phyloP scores from a whole-genome alignment of 305 asterid species.

The Ilex paraguariensis region DNA sequence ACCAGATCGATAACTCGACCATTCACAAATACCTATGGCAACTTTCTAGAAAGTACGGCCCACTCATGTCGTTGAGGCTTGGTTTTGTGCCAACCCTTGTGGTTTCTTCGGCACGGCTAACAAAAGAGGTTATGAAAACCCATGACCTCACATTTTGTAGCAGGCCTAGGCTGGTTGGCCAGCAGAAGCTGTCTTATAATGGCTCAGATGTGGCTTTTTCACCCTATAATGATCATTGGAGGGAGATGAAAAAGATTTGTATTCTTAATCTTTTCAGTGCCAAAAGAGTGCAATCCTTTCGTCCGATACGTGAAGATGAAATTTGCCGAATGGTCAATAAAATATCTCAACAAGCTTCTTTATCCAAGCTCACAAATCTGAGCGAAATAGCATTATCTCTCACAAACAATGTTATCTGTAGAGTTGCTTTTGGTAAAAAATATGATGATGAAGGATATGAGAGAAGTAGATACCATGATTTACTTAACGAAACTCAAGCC shows the following conservation, averaged over 20 bases:
- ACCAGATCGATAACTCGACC: background rate
- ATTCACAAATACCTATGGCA: background rate
- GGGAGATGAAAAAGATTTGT: constrained; percentile 5
- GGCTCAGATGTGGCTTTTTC: background rate
- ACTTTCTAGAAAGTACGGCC: background rate
- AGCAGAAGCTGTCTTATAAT: background rate
- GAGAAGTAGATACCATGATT: background rate
- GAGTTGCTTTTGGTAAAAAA: constrained; percentile 3
- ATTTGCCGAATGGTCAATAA: background rate
- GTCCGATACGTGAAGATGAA: constrained; percentile 8
- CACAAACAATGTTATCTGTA: too few relatives aligned
- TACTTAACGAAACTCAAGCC: background rate
- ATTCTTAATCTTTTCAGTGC: constrained; percentile 7
- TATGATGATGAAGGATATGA: constrained; percentile 1
- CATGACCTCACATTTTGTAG: constrained; percentile 3
- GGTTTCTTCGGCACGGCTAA: constrained; percentile 2
- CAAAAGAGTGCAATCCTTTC: constrained; percentile 7
- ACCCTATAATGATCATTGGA: constrained; percentile 5
- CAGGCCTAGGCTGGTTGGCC: background rate
- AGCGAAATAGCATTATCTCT: too few relatives aligned
- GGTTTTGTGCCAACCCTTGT: background rate
- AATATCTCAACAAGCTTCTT: background rate
- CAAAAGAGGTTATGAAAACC: constrained; percentile 6
- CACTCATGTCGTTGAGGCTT: background rate
- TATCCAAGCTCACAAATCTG: background rate